phyloP scores from a whole-genome alignment of 176 grass and related monocot species.

The Dendrocalamus sinicus region DNA sequence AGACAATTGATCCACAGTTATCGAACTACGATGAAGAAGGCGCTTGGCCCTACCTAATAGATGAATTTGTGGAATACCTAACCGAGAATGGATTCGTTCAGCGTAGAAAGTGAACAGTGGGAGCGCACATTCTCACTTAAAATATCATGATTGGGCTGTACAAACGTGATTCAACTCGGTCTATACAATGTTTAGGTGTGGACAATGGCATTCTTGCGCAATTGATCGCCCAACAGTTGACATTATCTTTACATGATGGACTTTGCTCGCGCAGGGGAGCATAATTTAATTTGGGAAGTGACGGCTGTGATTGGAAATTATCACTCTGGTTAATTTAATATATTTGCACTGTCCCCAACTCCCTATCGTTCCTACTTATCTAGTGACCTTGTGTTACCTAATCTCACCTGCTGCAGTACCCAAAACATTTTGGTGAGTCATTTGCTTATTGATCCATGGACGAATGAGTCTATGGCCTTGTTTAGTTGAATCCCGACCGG shows the following conservation, averaged over 20 bases:
- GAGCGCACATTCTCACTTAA: slow-evolving; percentile 4
- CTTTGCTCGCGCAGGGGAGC: slow-evolving; percentile 24
- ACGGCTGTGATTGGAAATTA: slow-evolving; percentile 14
- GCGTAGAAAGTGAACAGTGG: slow-evolving; percentile 50
- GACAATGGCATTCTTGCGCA: slow-evolving; percentile 34
- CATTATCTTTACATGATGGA: slow-evolving; percentile 37
- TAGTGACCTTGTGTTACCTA: neutral
- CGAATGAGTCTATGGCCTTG: neutral
- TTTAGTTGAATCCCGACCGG: too few species aligned
- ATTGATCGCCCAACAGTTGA: slow-evolving; percentile 26
- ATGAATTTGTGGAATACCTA: slow-evolving; percentile 97
- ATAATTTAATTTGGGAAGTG: slow-evolving; percentile 31
- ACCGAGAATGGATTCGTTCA: slow-evolving; percentile 78
- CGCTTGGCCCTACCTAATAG: slow-evolving; percentile 98
- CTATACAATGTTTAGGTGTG: slow-evolving; percentile 24
- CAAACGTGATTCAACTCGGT: slow-evolving; percentile 44
- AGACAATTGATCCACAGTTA: slow-evolving; percentile 88
- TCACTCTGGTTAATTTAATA: slow-evolving; percentile 9
- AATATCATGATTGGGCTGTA: slow-evolving; percentile 55
- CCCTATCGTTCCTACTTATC: neutral
- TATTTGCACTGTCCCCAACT: neutral
- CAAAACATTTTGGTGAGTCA: neutral
- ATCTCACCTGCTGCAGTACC: neutral
- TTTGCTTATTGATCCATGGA: neutral
- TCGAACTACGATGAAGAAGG: slow-evolving; percentile 95